Evolutionary conservation across 257 asterid species (phyloP), one percentile per base, ranked within the genome.

Genomic region (Nicotiana sylvestris): DNA sequence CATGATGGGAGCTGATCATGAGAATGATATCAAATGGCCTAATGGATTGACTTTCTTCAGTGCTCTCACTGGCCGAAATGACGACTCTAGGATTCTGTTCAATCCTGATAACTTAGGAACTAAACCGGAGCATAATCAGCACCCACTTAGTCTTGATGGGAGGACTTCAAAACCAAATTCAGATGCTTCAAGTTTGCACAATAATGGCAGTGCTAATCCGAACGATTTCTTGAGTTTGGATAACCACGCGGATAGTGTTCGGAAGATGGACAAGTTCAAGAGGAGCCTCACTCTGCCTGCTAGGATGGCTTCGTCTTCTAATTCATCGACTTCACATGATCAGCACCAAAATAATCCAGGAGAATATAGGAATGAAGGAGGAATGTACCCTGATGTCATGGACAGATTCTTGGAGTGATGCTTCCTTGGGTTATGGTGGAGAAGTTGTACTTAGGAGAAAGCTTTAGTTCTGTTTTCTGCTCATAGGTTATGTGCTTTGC

Each of bases 1-100:
- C 66, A 89, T 89, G 94, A 86, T 87, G 51, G 92, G 90, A 25
- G 94, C 80, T 76, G 80, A 92, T 55, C 97, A 90, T 0, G 99
- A 93, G 30, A 83, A 81, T 53, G 98, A 96, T 85, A 91, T 96
- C 89, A 96, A 94, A 33, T 96, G 99, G 99, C 99, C 99, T 30
- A 93, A 93, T 66, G 99, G 98, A 2, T 79, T 92, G 85, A 74
- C 89, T 15, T 96, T 93, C 91, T 94, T 92, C 82, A 91, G 86
- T 57, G 99, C 98, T 5, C 92, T 96, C 4, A 92, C 94, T 1
- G 97, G 97, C 1, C 84, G 92, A 77, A 32, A 86, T 0, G 98
- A 94, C 8, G 98, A 94, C 57, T 91, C 93, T 4, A 96, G 92
- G 88, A 93, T 91, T 5, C 55, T 94, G 88, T 93, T 92, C 81